Conservation (phyloP, 345 rosid genomes). For the Eucalyptus pauciflora region DNA sequence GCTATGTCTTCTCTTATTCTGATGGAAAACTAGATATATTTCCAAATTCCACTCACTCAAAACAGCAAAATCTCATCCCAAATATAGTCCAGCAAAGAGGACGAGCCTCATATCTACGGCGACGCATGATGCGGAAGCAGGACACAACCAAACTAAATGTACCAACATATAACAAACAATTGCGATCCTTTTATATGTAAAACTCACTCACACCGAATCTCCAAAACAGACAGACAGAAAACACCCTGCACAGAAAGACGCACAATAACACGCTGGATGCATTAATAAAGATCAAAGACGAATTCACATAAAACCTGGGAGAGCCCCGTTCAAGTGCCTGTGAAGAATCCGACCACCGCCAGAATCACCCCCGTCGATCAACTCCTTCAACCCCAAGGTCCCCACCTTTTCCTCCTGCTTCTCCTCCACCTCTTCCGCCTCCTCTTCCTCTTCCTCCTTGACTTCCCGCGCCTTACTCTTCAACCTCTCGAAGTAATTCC, state of each 20-base stretch:
- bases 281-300: neutral
- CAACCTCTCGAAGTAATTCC: conserved; percentile 94
- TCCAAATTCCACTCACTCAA: neutral
- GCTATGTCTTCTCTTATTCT: neutral
- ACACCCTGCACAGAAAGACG: neutral
- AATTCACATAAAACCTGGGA: conserved; percentile 26
- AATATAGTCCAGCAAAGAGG: neutral
- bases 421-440: conserved; percentile 28
- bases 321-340: conserved; percentile 55
- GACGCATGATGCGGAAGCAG: neutral
- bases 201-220: neutral
- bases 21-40: neutral
- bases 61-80: neutral
- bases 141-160: neutral
- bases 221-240: neutral
- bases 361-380: conserved; percentile 60
- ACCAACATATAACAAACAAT: neutral
- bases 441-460: conserved; percentile 17
- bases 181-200: neutral
- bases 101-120: neutral
- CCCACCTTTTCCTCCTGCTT: conserved; percentile 31
- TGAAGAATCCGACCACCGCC: conserved; percentile 68
- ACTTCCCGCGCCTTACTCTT: conserved; percentile 11
- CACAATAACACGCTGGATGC: neutral
- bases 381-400: conserved; percentile 73